phyloP scores from a whole-genome alignment of 805 yeast genomes.

The Wickerhamomyces ciferrii region DNA sequence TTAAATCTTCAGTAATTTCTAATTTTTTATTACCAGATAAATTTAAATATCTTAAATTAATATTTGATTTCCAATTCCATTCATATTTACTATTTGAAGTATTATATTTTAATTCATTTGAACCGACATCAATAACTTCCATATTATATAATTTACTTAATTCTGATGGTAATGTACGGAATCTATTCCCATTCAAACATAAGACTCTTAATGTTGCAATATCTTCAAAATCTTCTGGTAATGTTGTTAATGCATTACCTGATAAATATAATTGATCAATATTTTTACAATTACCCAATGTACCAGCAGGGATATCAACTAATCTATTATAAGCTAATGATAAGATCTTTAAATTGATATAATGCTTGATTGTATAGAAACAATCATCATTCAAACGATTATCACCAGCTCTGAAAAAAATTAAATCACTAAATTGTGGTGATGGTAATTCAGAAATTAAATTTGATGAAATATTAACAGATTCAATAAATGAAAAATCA shows the following conservation, averaged over 20 bases:
- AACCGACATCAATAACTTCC: conserved; percentile 81
- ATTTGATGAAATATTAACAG: conserved; percentile 71
- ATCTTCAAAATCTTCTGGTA: conserved; percentile 78
- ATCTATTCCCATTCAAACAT: conserved; percentile 76
- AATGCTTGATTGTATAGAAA: conserved; percentile 59
- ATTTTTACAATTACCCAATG: conserved; percentile 46
- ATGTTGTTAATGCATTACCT: conserved; percentile 72
- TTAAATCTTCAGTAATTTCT: conserved; percentile 81
- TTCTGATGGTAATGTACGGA: conserved; percentile 87
- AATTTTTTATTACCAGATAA: conserved; percentile 90
- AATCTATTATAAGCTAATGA: conserved; percentile 83
- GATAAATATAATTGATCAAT: conserved; percentile 69
- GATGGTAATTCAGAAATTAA: conserved; percentile 30
- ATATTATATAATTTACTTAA: conserved; percentile 61
- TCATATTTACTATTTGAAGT: conserved; percentile 93
- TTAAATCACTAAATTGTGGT: conserved; percentile 39
- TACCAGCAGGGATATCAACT: conserved; percentile 77
- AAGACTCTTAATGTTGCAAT: conserved; percentile 55
- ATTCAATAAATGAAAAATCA: conserved; percentile 31
- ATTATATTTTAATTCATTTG: conserved; percentile 85
- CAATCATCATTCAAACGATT: conserved; percentile 77
- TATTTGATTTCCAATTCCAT: conserved; percentile 95
- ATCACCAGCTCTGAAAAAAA: conserved; percentile 66
- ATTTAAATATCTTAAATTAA: conserved; percentile 70
- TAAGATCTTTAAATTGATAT: conserved; percentile 52